Conservation (phyloP, 192 early-diverging fungal species). For the Gryganskiella cystojenkinii region DNA sequence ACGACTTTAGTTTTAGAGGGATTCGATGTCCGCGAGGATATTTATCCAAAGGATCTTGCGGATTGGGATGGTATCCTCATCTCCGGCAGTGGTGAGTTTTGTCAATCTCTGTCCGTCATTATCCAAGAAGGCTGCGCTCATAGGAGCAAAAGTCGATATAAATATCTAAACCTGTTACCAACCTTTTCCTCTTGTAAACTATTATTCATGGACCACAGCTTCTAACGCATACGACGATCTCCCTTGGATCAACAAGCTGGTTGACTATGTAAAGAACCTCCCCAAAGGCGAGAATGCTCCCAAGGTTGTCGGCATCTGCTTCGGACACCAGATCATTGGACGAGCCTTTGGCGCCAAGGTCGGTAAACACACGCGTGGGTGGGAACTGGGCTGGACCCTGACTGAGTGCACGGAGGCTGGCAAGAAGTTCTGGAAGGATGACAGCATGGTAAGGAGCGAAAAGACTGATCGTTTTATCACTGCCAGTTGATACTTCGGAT, state of each 20-base stretch:
- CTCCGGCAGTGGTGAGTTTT: slow-evolving; percentile 63
- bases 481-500: slow-evolving; percentile 5
- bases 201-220: slow-evolving; percentile 18
- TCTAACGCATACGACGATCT: slow-evolving; percentile 71
- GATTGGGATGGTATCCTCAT: slow-evolving; percentile 65
- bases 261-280: slow-evolving; percentile 61
- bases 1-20: slow-evolving; percentile 53
- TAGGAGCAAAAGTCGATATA: too few species aligned
- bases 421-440: slow-evolving; percentile 38
- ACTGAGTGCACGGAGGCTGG: slow-evolving; percentile 54
- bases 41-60: slow-evolving; percentile 37
- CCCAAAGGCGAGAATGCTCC: slow-evolving; percentile 34
- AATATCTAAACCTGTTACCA: neutral
- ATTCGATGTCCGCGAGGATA: slow-evolving; percentile 52
- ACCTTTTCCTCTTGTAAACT: neutral
- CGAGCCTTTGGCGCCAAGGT: slow-evolving; percentile 70
- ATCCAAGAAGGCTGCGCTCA: too few species aligned
- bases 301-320: slow-evolving; percentile 76
- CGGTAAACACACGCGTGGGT: slow-evolving; percentile 69
- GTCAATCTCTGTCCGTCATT: too few species aligned
- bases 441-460: slow-evolving; percentile 8
- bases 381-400: slow-evolving; percentile 71
- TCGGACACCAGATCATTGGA: slow-evolving; percentile 88
- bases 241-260: slow-evolving; percentile 73
- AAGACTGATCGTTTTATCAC: neutral